Conservation (phyloP, 2,329 filamentous ascomycete species). For the Aspergillus ibericus region DNA sequence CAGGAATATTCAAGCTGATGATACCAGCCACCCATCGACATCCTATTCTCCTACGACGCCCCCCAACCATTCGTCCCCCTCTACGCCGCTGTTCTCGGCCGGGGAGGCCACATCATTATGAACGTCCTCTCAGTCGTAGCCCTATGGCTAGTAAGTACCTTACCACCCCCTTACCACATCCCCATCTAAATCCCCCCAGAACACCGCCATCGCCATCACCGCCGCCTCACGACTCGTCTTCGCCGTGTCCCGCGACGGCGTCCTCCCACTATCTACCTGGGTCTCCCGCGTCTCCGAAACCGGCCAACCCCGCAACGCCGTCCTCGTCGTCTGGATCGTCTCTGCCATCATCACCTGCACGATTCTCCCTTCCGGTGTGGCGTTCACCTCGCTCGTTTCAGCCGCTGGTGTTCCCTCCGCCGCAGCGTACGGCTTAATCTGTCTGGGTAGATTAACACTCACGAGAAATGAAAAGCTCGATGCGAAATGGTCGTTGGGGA, state of each 20-base stretch:
- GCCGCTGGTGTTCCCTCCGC: not conserved
- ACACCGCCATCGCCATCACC: not conserved
- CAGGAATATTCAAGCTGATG: too few relatives aligned
- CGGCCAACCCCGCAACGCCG: conserved; percentile 61
- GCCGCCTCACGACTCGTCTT: conserved; percentile 1
- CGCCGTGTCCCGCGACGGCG: not conserved
- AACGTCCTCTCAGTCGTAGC: not conserved
- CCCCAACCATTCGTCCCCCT: not conserved
- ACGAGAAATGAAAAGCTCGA: not conserved
- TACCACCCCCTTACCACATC: too few relatives aligned
- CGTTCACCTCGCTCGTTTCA: conserved; percentile 48
- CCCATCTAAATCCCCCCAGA: not conserved
- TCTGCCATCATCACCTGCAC: conserved; percentile 60
- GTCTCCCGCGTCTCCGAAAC: conserved; percentile 54
- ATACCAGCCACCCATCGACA: not conserved
- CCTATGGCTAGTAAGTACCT: not conserved
- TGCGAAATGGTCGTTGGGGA: not conserved
- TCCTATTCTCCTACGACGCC: not conserved
- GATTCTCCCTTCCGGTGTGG: conserved; percentile 56
- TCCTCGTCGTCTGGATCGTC: conserved; percentile 60
- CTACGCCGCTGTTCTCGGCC: not conserved
- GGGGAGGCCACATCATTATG: not conserved
- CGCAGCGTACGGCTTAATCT: not conserved
- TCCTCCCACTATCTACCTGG: conserved; percentile 54
- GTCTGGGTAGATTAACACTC: not conserved